phyloP scores from a whole-genome alignment of 2,329 filamentous ascomycete genomes.

The Parafenestella ontariensis region DNA sequence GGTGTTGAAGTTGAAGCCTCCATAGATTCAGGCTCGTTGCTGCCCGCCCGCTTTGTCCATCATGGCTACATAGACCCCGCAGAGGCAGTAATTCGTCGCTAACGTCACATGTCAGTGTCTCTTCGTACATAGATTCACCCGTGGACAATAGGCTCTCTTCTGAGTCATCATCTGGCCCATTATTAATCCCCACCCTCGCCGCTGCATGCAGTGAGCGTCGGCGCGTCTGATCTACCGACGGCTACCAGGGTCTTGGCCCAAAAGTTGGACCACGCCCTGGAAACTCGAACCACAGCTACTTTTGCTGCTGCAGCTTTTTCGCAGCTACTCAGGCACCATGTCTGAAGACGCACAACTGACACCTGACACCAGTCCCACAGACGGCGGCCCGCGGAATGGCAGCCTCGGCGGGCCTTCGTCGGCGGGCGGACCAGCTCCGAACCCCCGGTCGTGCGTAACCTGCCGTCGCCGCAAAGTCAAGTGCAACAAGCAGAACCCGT shows the following conservation, averaged over 20 bases:
- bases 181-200: neutral
- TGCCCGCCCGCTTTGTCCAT: too few species aligned
- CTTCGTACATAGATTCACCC: neutral
- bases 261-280: slow-evolving; percentile 7
- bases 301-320: neutral
- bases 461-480: slow-evolving; percentile 68
- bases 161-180: neutral
- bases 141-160: too few species aligned
- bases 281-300: neutral
- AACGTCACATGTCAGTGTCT: too few species aligned
- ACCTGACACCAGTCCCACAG: slow-evolving; percentile 20
- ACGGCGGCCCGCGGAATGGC: slow-evolving; percentile 28
- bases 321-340: slow-evolving; percentile 24
- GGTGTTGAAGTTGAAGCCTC: neutral
- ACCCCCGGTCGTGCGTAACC: slow-evolving; percentile 47
- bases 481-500: slow-evolving; percentile 80
- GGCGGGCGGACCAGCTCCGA: slow-evolving; percentile 20
- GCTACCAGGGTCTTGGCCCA: slow-evolving; percentile 12
- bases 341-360: slow-evolving; percentile 30
- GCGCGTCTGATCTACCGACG: slow-evolving; percentile 1
- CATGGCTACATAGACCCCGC: too few species aligned
- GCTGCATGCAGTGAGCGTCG: slow-evolving; percentile 2
- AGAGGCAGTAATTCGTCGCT: too few species aligned
- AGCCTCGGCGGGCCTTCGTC: slow-evolving; percentile 22
- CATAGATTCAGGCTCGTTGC: too few species aligned